Percentiles rank a stretch among this genome's conserved stretches.
phyloP scores from a whole-genome alignment of 2,329 filamentous ascomycete genomes.

The Clarireedia homoeocarpa region DNA sequence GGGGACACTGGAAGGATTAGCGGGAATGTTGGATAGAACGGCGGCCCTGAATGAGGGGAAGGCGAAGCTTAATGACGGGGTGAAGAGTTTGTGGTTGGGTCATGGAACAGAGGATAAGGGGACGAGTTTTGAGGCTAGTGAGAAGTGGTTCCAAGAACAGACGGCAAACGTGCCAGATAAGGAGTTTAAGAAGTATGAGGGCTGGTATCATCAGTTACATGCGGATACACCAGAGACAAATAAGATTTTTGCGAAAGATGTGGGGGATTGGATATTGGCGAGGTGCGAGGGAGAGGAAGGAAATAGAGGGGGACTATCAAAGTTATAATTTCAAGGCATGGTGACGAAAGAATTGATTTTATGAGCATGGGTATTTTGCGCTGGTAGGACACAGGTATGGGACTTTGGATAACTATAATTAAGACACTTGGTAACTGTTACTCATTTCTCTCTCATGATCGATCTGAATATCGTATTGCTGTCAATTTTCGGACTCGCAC shows the following conservation, averaged over 20 bases:
- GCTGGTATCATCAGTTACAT: constrained; percentile 70
- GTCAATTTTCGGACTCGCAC: neutral
- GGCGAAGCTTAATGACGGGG: constrained; percentile 42
- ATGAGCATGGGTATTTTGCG: neutral
- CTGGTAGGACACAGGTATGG: too few relatives aligned
- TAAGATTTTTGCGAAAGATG: constrained; percentile 42
- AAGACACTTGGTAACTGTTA: neutral
- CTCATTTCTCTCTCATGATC: neutral
- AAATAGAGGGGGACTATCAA: constrained; percentile 9
- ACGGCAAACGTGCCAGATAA: constrained; percentile 55
- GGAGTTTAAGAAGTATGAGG: constrained; percentile 65
- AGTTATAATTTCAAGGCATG: constrained; percentile 12
- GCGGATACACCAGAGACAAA: constrained; percentile 39
- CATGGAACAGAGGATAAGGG: constrained; percentile 72
- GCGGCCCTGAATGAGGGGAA: constrained; percentile 49
- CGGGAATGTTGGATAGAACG: constrained; percentile 70
- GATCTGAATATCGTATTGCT: neutral
- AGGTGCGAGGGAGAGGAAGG: constrained; percentile 7
- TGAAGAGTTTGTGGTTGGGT: constrained; percentile 60
- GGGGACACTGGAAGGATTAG: constrained; percentile 75
- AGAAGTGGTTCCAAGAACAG: constrained; percentile 52
- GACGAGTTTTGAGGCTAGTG: constrained; percentile 57
- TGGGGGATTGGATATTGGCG: constrained; percentile 57
- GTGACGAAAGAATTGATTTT: neutral
- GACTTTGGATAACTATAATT: neutral